Evolutionary conservation across 2,329 filamentous ascomycete genomes (phyloP).

Genomic region (Nigrospora osmanthi): DNA sequence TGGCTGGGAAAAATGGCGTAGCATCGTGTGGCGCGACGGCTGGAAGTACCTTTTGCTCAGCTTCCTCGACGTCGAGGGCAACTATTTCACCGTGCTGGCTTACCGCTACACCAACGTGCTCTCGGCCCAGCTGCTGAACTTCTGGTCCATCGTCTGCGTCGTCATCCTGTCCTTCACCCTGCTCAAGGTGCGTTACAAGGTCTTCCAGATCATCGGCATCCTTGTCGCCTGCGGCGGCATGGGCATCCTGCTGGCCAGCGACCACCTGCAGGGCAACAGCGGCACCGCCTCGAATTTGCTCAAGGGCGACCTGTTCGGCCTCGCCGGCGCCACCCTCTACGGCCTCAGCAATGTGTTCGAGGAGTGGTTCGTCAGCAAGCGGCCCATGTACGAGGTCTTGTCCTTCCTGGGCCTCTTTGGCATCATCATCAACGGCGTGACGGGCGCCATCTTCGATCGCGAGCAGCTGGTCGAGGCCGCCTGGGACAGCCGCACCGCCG

Average conservation of each 20-base stretch:
- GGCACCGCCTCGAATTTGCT: constrained; percentile 63
- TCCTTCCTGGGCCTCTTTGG: constrained; percentile 85
- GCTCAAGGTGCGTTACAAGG: constrained; percentile 82
- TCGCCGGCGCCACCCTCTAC: constrained; percentile 85
- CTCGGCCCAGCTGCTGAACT: constrained; percentile 92
- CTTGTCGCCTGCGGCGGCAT: constrained; percentile 85
- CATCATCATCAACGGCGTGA: constrained; percentile 83
- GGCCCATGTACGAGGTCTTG: constrained; percentile 87
- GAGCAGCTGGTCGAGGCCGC: constrained; percentile 54
- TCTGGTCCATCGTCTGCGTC: constrained; percentile 95
- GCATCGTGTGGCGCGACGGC: constrained; percentile 60
- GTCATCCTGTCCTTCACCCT: constrained; percentile 77
- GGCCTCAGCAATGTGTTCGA: constrained; percentile 86
- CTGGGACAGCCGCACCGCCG: constrained; percentile 62
- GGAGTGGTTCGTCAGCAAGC: constrained; percentile 84
- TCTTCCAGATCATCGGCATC: constrained; percentile 79
- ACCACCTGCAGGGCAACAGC: constrained; percentile 76
- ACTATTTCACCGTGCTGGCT: constrained; percentile 94
- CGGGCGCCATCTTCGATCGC: constrained; percentile 89
- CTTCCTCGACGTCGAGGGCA: constrained; percentile 92
- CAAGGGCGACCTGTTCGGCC: constrained; percentile 87
- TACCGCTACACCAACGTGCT: constrained; percentile 90
- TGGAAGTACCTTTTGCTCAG: constrained; percentile 93
- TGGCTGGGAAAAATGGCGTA: constrained; percentile 62
- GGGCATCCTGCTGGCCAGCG: constrained; percentile 77